phyloP scores from a whole-genome alignment of 345 rosid species.

The Euclidium syriacum region DNA sequence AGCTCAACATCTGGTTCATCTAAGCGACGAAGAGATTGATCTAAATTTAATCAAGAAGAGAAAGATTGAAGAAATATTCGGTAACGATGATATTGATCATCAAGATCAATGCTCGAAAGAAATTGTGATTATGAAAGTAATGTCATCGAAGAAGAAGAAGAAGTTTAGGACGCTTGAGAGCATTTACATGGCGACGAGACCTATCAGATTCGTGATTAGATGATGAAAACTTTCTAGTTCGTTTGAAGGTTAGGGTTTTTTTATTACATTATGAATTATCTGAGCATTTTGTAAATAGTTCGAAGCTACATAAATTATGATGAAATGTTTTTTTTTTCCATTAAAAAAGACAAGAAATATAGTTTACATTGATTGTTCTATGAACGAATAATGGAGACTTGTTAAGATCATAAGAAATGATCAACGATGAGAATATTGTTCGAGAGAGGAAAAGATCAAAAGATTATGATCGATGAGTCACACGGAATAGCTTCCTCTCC shows the following conservation, averaged over 20 bases:
- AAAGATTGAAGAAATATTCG: slow-evolving; percentile 24
- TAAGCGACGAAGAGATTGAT: slow-evolving; percentile 26
- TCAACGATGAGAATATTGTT: neutral
- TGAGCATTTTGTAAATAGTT: neutral
- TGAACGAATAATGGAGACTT: neutral
- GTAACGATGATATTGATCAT: slow-evolving; percentile 9
- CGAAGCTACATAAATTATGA: neutral
- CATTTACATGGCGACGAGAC: slow-evolving; percentile 28
- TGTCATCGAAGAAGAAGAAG: slow-evolving; percentile 19
- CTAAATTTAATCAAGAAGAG: slow-evolving; percentile 7
- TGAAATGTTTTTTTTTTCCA: too few species aligned
- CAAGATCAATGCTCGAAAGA: slow-evolving; percentile 20
- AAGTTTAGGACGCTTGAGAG: slow-evolving; percentile 23
- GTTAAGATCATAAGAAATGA: neutral
- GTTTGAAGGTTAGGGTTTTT: neutral
- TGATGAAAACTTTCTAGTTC: slow-evolving; percentile 6
- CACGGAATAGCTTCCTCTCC: neutral
- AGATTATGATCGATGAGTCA: slow-evolving; percentile 7
- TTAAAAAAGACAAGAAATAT: neutral
- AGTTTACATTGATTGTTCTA: neutral
- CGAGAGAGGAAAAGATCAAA: neutral
- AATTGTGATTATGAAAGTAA: slow-evolving; percentile 4
- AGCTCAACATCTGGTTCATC: slow-evolving; percentile 10
- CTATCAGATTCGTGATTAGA: slow-evolving; percentile 11
- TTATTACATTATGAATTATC: neutral